Conservation (phyloP, 2,329 filamentous ascomycete genomes). For the Cylindrodendrum hubeiense region DNA sequence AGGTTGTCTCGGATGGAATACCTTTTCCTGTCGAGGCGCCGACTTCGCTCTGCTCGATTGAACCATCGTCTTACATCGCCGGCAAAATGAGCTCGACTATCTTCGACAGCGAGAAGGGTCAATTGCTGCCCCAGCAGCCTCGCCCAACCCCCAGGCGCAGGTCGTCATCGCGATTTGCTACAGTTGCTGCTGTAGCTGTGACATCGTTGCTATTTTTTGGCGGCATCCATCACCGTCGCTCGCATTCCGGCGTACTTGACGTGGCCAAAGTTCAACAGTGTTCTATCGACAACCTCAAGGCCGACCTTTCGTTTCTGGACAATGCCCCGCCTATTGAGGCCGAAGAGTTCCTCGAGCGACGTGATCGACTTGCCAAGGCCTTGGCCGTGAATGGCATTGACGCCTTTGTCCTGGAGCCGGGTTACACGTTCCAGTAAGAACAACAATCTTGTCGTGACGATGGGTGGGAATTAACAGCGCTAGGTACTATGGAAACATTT, state of each 20-base stretch:
- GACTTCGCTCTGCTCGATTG: neutral
- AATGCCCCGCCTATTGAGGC: constrained; percentile 59
- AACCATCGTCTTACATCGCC: constrained; percentile 1
- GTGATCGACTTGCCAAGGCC: constrained; percentile 68
- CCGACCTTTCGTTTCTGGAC: constrained; percentile 64
- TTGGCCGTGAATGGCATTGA: constrained; percentile 64
- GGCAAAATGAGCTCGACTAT: neutral
- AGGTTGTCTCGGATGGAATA: constrained; percentile 16
- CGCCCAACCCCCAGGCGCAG: neutral
- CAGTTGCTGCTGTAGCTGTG: constrained; percentile 10
- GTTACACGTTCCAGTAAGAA: constrained; percentile 70
- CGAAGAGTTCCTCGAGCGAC: constrained; percentile 66
- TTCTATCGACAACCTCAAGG: constrained; percentile 63
- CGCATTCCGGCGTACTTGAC: constrained; percentile 13
- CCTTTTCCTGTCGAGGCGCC: constrained; percentile 9
- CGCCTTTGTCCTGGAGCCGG: constrained; percentile 73
- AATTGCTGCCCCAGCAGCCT: constrained; percentile 15
- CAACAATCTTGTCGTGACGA: neutral
- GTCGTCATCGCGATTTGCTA: constrained; percentile 10
- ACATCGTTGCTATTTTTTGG: constrained; percentile 14
- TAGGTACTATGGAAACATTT: constrained; percentile 71
- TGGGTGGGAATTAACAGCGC: neutral
- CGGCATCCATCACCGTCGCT: constrained; percentile 13
- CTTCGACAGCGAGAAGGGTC: constrained; percentile 19
- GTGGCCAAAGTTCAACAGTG: constrained; percentile 53